phyloP scores from a whole-genome alignment of 179 eudicot species.

The Spergularia azorica region DNA sequence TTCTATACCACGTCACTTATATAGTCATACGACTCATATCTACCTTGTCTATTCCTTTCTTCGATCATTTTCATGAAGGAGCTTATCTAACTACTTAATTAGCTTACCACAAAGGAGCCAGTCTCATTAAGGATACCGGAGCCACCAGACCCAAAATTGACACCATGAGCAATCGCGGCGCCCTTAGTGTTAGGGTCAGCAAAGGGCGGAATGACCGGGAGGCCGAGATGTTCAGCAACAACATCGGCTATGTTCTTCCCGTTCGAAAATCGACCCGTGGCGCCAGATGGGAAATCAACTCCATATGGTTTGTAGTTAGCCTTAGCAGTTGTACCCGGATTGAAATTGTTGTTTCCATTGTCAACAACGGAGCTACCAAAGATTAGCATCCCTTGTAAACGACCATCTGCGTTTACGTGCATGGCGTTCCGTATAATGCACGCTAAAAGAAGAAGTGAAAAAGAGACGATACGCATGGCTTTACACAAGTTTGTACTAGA shows the following conservation, averaged over 20 bases:
- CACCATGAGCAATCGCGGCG: slow-evolving; percentile 24
- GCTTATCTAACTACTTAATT: neutral
- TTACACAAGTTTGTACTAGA: neutral
- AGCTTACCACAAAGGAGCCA: slow-evolving; percentile 18
- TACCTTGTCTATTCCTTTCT: too few relatives aligned
- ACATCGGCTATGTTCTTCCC: slow-evolving; percentile 41
- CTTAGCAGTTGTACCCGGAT: slow-evolving; percentile 18
- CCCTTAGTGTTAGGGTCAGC: slow-evolving; percentile 28
- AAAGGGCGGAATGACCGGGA: slow-evolving; percentile 33
- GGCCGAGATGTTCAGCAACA: slow-evolving; percentile 20
- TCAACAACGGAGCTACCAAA: slow-evolving; percentile 41
- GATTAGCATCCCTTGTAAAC: slow-evolving; percentile 34
- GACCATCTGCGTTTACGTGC: neutral
- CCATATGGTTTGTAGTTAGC: slow-evolving; percentile 41
- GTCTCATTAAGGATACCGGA: slow-evolving; percentile 43
- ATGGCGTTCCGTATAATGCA: neutral
- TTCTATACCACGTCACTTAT: too few relatives aligned
- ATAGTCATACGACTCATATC: too few relatives aligned
- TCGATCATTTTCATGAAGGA: too few relatives aligned
- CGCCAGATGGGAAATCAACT: slow-evolving; percentile 25
- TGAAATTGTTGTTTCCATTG: slow-evolving; percentile 40
- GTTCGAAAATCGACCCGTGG: slow-evolving; percentile 37
- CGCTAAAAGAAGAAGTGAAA: neutral
- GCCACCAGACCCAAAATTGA: slow-evolving; percentile 43
- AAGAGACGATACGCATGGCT: neutral